phyloP scores from a whole-genome alignment of 345 rosid genomes.

The Brassica rapa region DNA sequence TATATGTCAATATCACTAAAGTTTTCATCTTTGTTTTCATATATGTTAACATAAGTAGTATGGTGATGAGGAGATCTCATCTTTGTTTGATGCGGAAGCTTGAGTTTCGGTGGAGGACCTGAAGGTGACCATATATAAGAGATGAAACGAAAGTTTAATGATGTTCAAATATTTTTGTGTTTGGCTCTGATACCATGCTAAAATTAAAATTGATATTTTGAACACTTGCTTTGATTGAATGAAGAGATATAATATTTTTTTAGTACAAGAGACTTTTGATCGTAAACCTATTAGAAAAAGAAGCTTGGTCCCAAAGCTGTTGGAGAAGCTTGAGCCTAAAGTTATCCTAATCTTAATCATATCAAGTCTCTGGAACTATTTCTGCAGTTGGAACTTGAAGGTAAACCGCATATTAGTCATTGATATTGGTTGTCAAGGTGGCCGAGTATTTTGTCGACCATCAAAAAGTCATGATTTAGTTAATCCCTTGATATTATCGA shows the following conservation, averaged over 20 bases:
- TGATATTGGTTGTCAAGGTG: neutral
- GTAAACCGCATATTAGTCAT: neutral
- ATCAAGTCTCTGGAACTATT: neutral
- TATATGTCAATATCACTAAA: no score
- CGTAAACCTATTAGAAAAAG: neutral
- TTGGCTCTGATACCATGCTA: neutral
- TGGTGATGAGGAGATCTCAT: neutral
- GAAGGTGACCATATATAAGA: neutral
- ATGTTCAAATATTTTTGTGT: neutral
- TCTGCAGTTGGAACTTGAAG: neutral
- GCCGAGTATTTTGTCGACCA: neutral
- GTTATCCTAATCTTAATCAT: neutral
- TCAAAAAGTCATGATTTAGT: neutral
- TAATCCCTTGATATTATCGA: neutral
- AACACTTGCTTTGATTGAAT: neutral
- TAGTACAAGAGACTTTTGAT: neutral
- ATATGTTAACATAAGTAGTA: no score
- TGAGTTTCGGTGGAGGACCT: neutral
- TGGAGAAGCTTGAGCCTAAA: neutral
- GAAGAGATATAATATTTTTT: no score
- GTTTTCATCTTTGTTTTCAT: no score
- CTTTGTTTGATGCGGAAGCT: neutral
- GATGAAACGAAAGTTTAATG: neutral
- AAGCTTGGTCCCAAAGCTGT: neutral
- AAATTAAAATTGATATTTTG: no score